Evolutionary conservation across 352 stramenopile species (phyloP), one percentile per base, ranked within the genome.

Genomic region (Phytophthora citricola): DNA sequence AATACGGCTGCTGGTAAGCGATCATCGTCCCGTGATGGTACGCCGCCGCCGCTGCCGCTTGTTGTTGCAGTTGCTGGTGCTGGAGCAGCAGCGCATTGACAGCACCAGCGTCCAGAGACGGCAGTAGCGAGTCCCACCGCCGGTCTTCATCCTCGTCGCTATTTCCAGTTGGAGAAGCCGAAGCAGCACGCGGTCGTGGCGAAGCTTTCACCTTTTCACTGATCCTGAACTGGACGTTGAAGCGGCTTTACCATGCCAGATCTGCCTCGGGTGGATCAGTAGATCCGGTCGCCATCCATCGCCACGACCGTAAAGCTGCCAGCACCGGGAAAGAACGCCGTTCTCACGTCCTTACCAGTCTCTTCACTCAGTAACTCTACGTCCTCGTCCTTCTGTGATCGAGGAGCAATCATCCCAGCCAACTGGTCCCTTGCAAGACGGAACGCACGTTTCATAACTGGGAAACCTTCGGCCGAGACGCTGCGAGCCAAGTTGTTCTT

Each of bases 401-500:
- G 44, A 50, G 78, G 55, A 15, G 58, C 27, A 6, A 90, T 56
- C 63, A 90, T 69, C 6, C 52, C 45, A 2, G 64, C 71, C 11
- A 94, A 66, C 3, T 85, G 83, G 22, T 91, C 78, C 22, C 83
- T 73, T 29, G 83, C 84, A 1, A 87, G 60, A 5, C 72, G 71
- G 43, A 92, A 92, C 27, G 80, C 84, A 50, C 83, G 81, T 66
- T 90, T 89, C 70, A 95, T 79, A 10, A 84, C 72, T 7, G 84
- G 83, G 53, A 95, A 90, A 36, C 68, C 73, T 20, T 95, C 85
- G 4, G 78, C 73, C 15, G 85, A 91, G 2, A 95, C 85, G 52
- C 85, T 93, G 20, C 87, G 85, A 32, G 83, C 88, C 40, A 97
- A 64, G 60, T 97, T 97, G 73, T 97, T 94, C 58, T 76, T 78